phyloP scores from a whole-genome alignment of 2,329 filamentous ascomycete species.

The Aspergillus alliaceus region DNA sequence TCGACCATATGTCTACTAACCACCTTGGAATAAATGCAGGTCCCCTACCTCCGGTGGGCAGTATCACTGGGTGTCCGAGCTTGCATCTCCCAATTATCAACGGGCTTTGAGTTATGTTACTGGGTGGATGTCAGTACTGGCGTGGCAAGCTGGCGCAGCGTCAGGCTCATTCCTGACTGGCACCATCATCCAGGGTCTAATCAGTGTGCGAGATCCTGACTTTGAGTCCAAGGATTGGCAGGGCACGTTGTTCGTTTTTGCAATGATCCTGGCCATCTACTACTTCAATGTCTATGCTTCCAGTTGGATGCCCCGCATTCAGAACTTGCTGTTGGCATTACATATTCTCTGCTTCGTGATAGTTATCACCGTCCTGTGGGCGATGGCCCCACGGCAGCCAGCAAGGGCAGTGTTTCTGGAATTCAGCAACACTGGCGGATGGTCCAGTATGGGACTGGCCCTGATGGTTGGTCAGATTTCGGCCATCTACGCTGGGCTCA shows the following conservation, averaged over 20 bases:
- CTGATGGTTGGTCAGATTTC: constrained; percentile 40
- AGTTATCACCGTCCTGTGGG: constrained; percentile 31
- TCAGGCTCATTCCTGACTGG: constrained; percentile 50
- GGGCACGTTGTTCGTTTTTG: constrained; percentile 50
- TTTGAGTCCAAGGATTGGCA: constrained; percentile 49
- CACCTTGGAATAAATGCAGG: constrained; percentile 21
- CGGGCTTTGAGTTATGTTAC: constrained; percentile 57
- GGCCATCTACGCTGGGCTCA: constrained; percentile 30
- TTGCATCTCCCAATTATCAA: constrained; percentile 50
- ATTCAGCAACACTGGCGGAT: constrained; percentile 41
- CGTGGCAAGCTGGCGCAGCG: constrained; percentile 52
- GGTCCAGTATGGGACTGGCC: constrained; percentile 35
- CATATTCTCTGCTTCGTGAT: constrained; percentile 41
- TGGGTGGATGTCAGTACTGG: constrained; percentile 52
- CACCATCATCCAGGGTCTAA: constrained; percentile 48
- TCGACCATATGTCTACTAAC: not conserved
- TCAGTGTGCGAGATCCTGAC: constrained; percentile 42
- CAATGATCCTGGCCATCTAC: constrained; percentile 45
- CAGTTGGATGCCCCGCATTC: constrained; percentile 34
- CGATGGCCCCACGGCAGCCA: constrained; percentile 31
- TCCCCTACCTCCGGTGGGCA: constrained; percentile 59
- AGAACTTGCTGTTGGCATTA: constrained; percentile 39
- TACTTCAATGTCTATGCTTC: constrained; percentile 42
- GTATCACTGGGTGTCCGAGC: constrained; percentile 60
- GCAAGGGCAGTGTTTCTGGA: constrained; percentile 35